Conservation (phyloP, 2,329 filamentous ascomycete species). For the Lojkania enalia region DNA sequence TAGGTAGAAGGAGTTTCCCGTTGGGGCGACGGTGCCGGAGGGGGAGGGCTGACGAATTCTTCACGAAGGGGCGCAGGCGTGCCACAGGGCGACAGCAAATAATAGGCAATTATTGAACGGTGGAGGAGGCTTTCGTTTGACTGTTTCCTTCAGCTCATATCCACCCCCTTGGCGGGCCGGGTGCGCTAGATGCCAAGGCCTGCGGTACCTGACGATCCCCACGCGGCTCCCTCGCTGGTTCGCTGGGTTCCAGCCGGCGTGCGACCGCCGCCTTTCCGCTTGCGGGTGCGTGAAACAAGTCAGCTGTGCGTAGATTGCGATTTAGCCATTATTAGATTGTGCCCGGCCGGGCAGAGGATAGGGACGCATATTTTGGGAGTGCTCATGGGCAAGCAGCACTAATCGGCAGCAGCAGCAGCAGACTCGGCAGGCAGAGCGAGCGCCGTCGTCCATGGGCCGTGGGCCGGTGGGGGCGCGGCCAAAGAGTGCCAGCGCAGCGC, state of each 20-base stretch:
- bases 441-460: background rate
- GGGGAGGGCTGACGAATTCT: background rate
- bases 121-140: background rate
- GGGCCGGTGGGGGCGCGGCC: too few relatives aligned
- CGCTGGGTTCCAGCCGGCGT: conserved; percentile 17
- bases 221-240: conserved; percentile 23
- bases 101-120: too few relatives aligned
- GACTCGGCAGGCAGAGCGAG: background rate
- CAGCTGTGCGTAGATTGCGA: conserved; percentile 21
- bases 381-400: background rate
- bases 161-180: background rate
- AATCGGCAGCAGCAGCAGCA: too few relatives aligned
- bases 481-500: too few relatives aligned
- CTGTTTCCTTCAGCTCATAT: conserved; percentile 1
- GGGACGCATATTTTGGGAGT: background rate
- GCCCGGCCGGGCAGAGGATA: conserved; percentile 8
- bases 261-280: conserved; percentile 21
- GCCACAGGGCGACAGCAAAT: background rate
- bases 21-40: background rate
- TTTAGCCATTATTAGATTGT: conserved; percentile 22
- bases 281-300: conserved; percentile 33
- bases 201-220: conserved; percentile 36
- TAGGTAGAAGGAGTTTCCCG: too few relatives aligned
- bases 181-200: background rate
- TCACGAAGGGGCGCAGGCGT: conserved; percentile 7